A percentile compares a stretch with the other conserved stretches of the same genome.
Conservation (phyloP, 1,139 yeast genomes). For the Protomyces gravidus region DNA sequence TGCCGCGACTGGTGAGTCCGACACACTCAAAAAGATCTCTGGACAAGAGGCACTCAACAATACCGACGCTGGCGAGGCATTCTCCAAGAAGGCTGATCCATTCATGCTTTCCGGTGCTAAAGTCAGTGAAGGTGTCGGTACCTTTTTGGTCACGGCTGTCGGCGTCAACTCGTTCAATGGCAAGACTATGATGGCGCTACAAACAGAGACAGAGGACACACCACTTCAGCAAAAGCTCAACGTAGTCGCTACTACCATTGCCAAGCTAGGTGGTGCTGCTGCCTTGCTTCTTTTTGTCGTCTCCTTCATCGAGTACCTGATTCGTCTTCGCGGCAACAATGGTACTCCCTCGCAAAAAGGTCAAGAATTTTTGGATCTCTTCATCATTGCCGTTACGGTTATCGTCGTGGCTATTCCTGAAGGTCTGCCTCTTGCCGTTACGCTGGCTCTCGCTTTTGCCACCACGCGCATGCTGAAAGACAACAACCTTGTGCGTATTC, state of each 20-base stretch:
- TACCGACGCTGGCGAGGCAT: constrained; percentile 35
- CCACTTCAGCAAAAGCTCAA: constrained; percentile 84
- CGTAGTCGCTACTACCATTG: constrained; percentile 82
- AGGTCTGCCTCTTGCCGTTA: constrained; percentile 94
- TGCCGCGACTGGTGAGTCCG: constrained; percentile 89
- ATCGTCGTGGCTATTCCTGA: constrained; percentile 98
- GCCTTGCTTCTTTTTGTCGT: constrained; percentile 75
- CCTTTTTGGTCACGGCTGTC: constrained; percentile 81
- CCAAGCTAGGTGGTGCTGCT: constrained; percentile 84
- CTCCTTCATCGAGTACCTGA: constrained; percentile 69
- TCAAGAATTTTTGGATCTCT: constrained; percentile 71
- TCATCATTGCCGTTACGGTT: constrained; percentile 86
- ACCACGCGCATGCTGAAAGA: constrained; percentile 97
- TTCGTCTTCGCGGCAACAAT: constrained; percentile 54
- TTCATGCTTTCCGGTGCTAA: constrained; percentile 88
- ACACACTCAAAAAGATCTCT: constrained; percentile 65
- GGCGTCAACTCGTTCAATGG: constrained; percentile 89
- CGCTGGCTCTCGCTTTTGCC: constrained; percentile 93
- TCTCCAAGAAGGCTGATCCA: constrained; percentile 56
- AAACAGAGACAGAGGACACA: constrained; percentile 65
- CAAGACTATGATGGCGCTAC: constrained; percentile 73
- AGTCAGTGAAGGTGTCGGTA: constrained; percentile 79
- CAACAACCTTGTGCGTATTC: constrained; percentile 89
- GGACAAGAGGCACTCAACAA: constrained; percentile 50
- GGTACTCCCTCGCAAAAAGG: constrained; percentile 71